These are phyloP conservation scores for Parathielavia hyrcaniae DNA, from an alignment of 495 filamentous ascomycete species.

Conservation along the genomic window DNA sequence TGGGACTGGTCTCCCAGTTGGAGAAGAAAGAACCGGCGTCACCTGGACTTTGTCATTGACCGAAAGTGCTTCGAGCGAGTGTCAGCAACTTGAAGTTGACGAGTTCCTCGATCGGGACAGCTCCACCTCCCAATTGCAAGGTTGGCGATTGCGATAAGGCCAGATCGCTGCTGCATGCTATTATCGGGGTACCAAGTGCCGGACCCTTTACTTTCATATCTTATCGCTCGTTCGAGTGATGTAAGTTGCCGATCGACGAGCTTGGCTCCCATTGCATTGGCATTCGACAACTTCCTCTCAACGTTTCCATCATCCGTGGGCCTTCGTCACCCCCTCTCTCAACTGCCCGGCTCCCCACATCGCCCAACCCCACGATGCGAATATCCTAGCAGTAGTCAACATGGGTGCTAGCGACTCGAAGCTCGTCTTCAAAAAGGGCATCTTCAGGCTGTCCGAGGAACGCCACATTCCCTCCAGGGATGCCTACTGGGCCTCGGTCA, in stretches of 20 bases:
- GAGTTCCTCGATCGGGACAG: conserved; percentile 1
- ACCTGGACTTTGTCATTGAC: conserved; percentile 16
- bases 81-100: not conserved
- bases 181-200: conserved; percentile 13
- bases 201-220: not conserved
- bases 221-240: too few species aligned
- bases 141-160: conserved; percentile 25
- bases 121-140: conserved; percentile 2
- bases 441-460: conserved; percentile 92
- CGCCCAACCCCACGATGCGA: conserved; percentile 17
- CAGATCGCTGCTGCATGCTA: conserved; percentile 29
- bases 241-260: too few species aligned
- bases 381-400: conserved; percentile 21
- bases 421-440: conserved; percentile 97
- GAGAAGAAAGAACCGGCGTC: conserved; percentile 5
- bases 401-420: conserved; percentile 99
- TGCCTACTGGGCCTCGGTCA: conserved; percentile 86
- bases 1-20: not conserved
- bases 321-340: not conserved
- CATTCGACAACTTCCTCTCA: not conserved
- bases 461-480: conserved; percentile 81
- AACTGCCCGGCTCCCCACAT: not conserved
- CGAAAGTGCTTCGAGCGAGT: not conserved
- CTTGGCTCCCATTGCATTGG: too few species aligned
- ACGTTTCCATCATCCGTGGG: not conserved